Evolutionary conservation across 2,329 filamentous ascomycete species (phyloP).

Genomic region (Ceratocystis eucalypticola): DNA sequence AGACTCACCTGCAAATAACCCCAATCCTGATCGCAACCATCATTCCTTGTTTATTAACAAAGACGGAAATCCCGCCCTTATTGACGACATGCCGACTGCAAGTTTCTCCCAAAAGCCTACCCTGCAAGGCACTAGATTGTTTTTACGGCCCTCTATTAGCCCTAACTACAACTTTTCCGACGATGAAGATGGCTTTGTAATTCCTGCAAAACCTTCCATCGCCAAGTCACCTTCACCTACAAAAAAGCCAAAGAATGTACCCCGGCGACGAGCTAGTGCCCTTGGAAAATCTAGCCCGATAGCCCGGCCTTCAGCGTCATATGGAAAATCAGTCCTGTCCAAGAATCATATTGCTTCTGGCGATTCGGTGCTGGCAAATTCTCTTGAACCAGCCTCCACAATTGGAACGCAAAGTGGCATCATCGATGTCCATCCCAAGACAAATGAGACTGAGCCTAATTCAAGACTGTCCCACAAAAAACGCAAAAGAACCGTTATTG

Average conservation of each 20-base stretch:
- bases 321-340: background rate
- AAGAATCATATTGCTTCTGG: background rate
- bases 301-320: background rate
- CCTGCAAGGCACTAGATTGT: background rate
- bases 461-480: background rate
- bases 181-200: conserved; percentile 21
- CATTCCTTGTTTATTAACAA: background rate
- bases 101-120: background rate
- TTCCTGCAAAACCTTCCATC: background rate
- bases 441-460: background rate
- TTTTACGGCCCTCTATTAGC: conserved; percentile 18
- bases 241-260: conserved; percentile 5
- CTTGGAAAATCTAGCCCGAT: background rate
- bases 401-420: background rate
- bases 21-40: too few species aligned
- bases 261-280: background rate
- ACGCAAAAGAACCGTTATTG: background rate
- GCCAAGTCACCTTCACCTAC: background rate
- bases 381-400: background rate
- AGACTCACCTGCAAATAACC: background rate
- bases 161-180: conserved; percentile 22
- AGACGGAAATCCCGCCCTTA: background rate
- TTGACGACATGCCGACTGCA: background rate
- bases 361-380: background rate
- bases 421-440: background rate